phyloP scores from a whole-genome alignment of 306 rosid species.

The Quercus aquifolioides region DNA sequence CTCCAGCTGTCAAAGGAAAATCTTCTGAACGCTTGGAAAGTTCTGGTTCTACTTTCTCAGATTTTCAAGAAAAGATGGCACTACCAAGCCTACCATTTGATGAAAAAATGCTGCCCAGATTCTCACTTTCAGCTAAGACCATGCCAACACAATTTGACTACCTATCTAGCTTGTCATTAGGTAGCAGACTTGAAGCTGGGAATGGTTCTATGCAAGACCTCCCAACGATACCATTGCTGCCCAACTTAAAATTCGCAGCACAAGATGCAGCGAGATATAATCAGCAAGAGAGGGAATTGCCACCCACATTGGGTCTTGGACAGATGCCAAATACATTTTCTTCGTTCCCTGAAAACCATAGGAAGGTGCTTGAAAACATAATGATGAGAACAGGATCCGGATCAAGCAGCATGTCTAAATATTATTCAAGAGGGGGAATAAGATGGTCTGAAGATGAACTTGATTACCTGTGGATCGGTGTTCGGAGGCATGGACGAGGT shows the following conservation, averaged over 20 bases:
- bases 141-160: slow-evolving; percentile 62
- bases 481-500: slow-evolving; percentile 95
- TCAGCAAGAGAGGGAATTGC: slow-evolving; percentile 69
- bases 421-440: slow-evolving; percentile 56
- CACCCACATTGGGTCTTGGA: slow-evolving; percentile 76
- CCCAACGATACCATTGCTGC: slow-evolving; percentile 67
- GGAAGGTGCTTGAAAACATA: slow-evolving; percentile 97
- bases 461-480: slow-evolving; percentile 96
- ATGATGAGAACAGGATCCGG: slow-evolving; percentile 94
- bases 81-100: slow-evolving; percentile 76
- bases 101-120: slow-evolving; percentile 73
- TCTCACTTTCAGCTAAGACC: slow-evolving; percentile 64
- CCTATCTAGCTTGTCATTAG: slow-evolving; percentile 77
- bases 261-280: slow-evolving; percentile 70
- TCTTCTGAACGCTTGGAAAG: slow-evolving; percentile 44
- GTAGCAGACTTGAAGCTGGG: slow-evolving; percentile 57
- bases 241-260: slow-evolving; percentile 69
- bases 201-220: slow-evolving; percentile 65
- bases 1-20: slow-evolving; percentile 45
- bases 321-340: slow-evolving; percentile 60
- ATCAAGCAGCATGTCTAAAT: slow-evolving; percentile 44
- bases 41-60: slow-evolving; percentile 47
- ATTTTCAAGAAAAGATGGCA: slow-evolving; percentile 74
- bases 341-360: slow-evolving; percentile 86
- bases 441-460: slow-evolving; percentile 99